Evolutionary conservation across 345 rosid species (phyloP).

Genomic region (Dimocarpus longan): DNA sequence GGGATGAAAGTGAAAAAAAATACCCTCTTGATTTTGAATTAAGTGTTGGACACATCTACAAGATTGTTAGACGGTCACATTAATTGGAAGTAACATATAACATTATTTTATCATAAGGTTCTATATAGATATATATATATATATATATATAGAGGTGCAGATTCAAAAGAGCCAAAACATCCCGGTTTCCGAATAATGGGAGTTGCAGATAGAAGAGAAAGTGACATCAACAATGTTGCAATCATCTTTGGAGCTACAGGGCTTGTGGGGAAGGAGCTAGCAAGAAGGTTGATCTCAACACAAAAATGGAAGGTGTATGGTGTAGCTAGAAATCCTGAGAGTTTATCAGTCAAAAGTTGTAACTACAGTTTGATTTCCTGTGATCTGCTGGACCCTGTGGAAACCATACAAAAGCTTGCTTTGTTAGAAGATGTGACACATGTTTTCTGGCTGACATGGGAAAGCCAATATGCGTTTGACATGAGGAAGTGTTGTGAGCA

Average conservation of each 20-base stretch:
- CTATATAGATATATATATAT: background rate
- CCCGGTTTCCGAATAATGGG: slow-evolving; percentile 35
- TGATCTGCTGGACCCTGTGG: slow-evolving; percentile 61
- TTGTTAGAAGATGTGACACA: slow-evolving; percentile 59
- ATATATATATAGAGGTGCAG: background rate
- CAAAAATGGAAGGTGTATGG: slow-evolving; percentile 82
- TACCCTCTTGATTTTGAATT: background rate
- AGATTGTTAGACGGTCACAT: background rate
- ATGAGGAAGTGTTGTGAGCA: slow-evolving; percentile 63
- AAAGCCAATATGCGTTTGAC: slow-evolving; percentile 56
- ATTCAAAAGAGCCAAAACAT: background rate
- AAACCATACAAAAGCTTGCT: slow-evolving; percentile 52
- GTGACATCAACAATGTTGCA: slow-evolving; percentile 47
- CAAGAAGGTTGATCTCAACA: slow-evolving; percentile 48
- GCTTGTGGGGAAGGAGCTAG: slow-evolving; percentile 81
- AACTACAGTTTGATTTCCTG: slow-evolving; percentile 72
- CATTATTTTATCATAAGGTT: background rate
- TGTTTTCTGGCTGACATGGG: slow-evolving; percentile 90
- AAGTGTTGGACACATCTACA: slow-evolving; percentile 3
- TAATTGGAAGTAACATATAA: background rate
- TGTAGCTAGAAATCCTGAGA: slow-evolving; percentile 65
- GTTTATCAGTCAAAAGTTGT: slow-evolving; percentile 34
- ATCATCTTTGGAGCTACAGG: slow-evolving; percentile 85
- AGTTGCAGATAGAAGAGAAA: slow-evolving; percentile 30
- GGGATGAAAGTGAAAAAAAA: background rate